Conservation (phyloP, 495 filamentous ascomycete genomes). For the Annulohypoxylon stygium region DNA sequence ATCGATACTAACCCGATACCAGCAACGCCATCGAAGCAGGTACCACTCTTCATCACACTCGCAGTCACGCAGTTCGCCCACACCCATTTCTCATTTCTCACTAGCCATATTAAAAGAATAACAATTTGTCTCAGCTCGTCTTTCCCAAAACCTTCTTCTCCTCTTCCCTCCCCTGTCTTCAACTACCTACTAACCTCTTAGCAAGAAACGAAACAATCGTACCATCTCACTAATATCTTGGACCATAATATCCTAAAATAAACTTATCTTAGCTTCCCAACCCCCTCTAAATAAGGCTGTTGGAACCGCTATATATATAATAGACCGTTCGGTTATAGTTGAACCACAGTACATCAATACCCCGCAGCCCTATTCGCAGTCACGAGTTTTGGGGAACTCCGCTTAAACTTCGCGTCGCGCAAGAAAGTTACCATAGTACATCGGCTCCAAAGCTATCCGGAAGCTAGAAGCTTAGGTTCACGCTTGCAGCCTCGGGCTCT, state of each 20-base stretch:
- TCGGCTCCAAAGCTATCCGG: background rate
- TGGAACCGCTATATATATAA: conserved; percentile 1
- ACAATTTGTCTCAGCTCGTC: conserved; percentile 36
- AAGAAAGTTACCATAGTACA: background rate
- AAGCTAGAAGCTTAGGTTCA: background rate
- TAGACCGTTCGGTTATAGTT: conserved; percentile 22
- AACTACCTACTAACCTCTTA: conserved; percentile 13
- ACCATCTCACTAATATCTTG: background rate
- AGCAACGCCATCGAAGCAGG: conserved; percentile 33
- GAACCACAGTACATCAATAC: background rate
- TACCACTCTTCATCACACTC: conserved; percentile 26
- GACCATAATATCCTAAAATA: conserved; percentile 14
- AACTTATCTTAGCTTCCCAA: conserved; percentile 15
- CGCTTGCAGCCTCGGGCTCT: background rate
- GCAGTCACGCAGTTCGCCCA: conserved; percentile 15
- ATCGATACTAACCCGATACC: conserved; percentile 4
- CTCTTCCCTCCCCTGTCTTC: conserved; percentile 18
- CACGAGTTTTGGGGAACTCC: conserved; percentile 20
- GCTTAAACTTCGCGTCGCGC: conserved; percentile 15
- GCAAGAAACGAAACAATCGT: conserved; percentile 3
- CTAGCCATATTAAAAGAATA: conserved; percentile 42
- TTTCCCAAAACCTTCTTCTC: conserved; percentile 23
- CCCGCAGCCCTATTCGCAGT: conserved; percentile 28
- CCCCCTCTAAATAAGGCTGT: background rate
- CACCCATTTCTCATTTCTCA: conserved; percentile 15